Conservation (phyloP, 441 rosid species). For the Syzygium malaccense region DNA sequence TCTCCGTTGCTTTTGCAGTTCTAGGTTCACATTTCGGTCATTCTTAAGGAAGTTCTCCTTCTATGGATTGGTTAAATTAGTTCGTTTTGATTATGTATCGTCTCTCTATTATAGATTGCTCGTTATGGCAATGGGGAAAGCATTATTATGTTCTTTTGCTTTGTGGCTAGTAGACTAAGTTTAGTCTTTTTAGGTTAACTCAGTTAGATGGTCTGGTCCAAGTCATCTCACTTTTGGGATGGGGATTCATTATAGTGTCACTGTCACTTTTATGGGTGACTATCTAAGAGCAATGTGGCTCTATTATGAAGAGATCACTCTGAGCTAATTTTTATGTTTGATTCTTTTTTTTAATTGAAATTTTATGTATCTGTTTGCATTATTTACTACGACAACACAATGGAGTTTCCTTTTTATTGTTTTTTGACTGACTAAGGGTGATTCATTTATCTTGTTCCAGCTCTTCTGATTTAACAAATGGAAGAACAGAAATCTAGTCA, state of each 20-base stretch:
- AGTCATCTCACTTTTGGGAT: background rate
- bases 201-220: background rate
- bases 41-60: background rate
- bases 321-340: background rate
- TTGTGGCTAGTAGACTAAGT: background rate
- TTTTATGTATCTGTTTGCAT: background rate
- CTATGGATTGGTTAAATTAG: background rate
- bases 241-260: background rate
- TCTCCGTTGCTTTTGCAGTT: background rate
- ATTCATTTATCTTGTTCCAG: background rate
- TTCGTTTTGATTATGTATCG: background rate
- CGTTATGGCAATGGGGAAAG: background rate
- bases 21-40: background rate
- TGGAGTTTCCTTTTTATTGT: background rate
- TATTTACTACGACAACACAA: background rate
- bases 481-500: background rate
- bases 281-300: background rate
- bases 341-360: background rate
- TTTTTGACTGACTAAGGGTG: background rate
- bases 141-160: background rate
- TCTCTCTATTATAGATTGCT: background rate
- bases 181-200: background rate
- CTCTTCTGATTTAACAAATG: background rate
- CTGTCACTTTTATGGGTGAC: background rate
- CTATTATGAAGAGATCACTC: background rate